A percentile compares a stretch with the other conserved stretches of the same genome.
Conservation (phyloP, 306 rosid species). For the Fagus sylvatica region DNA sequence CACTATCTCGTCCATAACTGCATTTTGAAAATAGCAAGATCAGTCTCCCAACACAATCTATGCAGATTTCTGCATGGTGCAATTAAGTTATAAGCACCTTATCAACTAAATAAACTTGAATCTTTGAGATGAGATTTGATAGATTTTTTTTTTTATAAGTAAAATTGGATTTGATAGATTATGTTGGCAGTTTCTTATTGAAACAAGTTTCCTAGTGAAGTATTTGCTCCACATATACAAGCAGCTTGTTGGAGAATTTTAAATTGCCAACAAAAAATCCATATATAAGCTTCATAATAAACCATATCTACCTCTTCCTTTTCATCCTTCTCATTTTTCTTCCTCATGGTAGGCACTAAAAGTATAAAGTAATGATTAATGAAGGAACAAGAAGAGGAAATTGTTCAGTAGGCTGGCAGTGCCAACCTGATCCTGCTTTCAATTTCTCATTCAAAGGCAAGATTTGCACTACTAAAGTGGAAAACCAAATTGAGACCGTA, state of each 20-base stretch:
- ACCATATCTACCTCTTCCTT: not conserved
- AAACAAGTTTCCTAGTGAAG: not conserved
- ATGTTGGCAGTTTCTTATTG: not conserved
- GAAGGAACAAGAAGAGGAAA: too few relatives aligned
- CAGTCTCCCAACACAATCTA: conserved; percentile 11
- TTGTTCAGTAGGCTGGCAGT: not conserved
- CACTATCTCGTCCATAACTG: conserved; percentile 87
- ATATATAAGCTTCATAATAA: not conserved
- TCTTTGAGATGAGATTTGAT: not conserved
- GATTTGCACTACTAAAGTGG: not conserved
- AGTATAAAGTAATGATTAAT: not conserved
- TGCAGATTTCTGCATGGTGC: not conserved
- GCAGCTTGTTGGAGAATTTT: not conserved
- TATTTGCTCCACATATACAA: not conserved
- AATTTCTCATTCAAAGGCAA: not conserved
- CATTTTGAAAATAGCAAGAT: conserved; percentile 20
- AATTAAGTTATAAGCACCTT: not conserved
- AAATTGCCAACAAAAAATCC: not conserved
- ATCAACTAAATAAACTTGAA: not conserved
- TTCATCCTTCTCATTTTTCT: not conserved
- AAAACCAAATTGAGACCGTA: not conserved
- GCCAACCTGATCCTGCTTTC: not conserved
- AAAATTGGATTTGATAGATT: not conserved
- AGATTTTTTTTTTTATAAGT: not conserved
- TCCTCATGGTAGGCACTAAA: not conserved